A percentile compares a stretch with the other conserved stretches of the same genome.
Conservation (phyloP, 2,329 filamentous ascomycete species). For the Ceratocystis cubensis region DNA sequence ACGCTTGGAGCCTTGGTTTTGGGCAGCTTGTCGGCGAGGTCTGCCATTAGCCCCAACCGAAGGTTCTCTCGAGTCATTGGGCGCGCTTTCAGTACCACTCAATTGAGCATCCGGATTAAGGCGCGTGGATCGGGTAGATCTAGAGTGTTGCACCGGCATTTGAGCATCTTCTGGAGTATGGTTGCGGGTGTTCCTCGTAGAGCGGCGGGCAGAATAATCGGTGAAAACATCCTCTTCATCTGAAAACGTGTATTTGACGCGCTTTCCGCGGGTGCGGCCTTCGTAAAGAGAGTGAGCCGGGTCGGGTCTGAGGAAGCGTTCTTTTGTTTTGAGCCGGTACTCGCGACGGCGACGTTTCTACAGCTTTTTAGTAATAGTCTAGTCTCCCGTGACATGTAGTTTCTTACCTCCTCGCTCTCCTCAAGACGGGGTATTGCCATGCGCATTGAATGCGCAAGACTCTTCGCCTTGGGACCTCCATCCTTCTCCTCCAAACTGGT, state of each 20-base stretch:
- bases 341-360: conserved; percentile 88
- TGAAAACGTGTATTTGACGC: conserved; percentile 90
- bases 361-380: background rate
- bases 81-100: conserved; percentile 33
- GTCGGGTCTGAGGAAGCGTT: conserved; percentile 76
- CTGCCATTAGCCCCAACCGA: conserved; percentile 36
- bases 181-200: conserved; percentile 60
- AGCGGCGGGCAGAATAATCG: conserved; percentile 53
- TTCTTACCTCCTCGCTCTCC: conserved; percentile 70
- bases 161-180: conserved; percentile 28
- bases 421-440: conserved; percentile 81
- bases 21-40: conserved; percentile 39
- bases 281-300: conserved; percentile 89
- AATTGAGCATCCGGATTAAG: conserved; percentile 49
- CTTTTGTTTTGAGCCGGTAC: conserved; percentile 74
- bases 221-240: conserved; percentile 63
- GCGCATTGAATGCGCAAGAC: conserved; percentile 63
- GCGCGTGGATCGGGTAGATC: conserved; percentile 42
- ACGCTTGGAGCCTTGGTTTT: conserved; percentile 39
- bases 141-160: conserved; percentile 4
- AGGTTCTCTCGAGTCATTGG: conserved; percentile 13
- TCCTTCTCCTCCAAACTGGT: conserved; percentile 66
- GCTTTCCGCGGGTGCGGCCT: conserved; percentile 88
- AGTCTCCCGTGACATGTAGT: background rate
- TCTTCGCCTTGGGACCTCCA: conserved; percentile 66